Conservation (phyloP, 306 rosid genomes). For the Quercus aquifolioides region DNA sequence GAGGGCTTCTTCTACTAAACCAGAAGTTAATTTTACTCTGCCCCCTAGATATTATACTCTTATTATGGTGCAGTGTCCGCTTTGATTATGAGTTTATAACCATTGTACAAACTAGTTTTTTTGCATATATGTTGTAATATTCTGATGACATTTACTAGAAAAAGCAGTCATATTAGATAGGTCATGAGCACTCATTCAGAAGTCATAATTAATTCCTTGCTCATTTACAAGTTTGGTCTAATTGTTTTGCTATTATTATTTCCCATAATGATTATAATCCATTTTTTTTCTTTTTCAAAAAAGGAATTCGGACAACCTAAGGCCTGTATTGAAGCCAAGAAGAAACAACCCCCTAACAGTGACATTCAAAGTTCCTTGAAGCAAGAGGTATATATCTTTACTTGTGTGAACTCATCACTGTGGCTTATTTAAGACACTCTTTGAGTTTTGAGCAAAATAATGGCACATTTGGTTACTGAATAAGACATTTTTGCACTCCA, state of each 20-base stretch:
- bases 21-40: not conserved
- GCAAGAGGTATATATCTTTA: conserved; percentile 56
- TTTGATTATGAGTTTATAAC: not conserved
- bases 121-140: not conserved
- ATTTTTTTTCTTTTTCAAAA: conserved; percentile 17
- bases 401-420: not conserved
- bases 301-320: conserved; percentile 37
- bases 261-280: not conserved
- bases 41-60: not conserved
- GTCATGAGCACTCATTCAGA: not conserved
- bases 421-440: conserved; percentile 6
- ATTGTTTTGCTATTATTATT: not conserved
- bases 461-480: not conserved
- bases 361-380: conserved; percentile 64
- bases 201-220: not conserved
- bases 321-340: conserved; percentile 50
- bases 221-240: not conserved
- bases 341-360: conserved; percentile 36
- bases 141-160: not conserved
- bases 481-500: not conserved
- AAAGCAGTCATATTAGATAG: not conserved
- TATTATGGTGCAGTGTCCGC: not conserved
- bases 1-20: not conserved
- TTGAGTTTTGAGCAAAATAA: not conserved
- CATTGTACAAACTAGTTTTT: not conserved